phyloP scores from a whole-genome alignment of 2,329 filamentous ascomycete genomes.

The Alternaria novae-zelandiae region DNA sequence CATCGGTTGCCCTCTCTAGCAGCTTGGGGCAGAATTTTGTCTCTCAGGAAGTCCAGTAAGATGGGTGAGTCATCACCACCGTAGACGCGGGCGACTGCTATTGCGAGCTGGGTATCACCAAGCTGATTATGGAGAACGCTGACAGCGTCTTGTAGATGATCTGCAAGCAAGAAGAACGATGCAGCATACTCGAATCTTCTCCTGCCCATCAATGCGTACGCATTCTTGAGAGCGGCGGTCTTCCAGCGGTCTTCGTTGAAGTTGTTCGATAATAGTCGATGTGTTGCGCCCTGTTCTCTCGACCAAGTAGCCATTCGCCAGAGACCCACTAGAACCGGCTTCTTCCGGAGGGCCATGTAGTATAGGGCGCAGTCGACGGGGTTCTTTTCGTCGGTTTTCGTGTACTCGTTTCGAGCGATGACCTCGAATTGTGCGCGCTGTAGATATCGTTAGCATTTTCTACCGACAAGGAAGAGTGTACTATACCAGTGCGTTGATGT shows the following conservation, averaged over 20 bases:
- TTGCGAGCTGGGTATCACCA: conserved; percentile 85
- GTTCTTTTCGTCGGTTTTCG: conserved; percentile 83
- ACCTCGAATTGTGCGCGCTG: conserved; percentile 81
- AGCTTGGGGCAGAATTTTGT: conserved; percentile 79
- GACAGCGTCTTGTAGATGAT: conserved; percentile 82
- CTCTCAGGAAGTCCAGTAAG: conserved; percentile 74
- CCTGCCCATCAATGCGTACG: conserved; percentile 91
- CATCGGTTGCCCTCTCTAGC: conserved; percentile 85
- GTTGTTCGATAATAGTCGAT: conserved; percentile 83
- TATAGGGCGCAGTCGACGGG: conserved; percentile 90
- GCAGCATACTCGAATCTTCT: conserved; percentile 93
- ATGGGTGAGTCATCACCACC: conserved; percentile 83
- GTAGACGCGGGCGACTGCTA: conserved; percentile 86
- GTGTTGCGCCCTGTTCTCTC: conserved; percentile 81
- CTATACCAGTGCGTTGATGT: conserved; percentile 75
- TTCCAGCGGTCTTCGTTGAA: conserved; percentile 87
- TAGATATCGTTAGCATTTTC: background rate
- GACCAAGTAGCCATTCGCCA: conserved; percentile 96
- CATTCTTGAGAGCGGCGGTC: conserved; percentile 91
- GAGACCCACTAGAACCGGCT: conserved; percentile 84
- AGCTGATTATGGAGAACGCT: conserved; percentile 87
- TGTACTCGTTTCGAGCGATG: conserved; percentile 94
- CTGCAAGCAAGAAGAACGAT: conserved; percentile 91
- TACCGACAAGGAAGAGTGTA: background rate
- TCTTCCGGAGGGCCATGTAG: conserved; percentile 90